phyloP scores from a whole-genome alignment of 2,329 filamentous ascomycete species.

The Cordyceps farinosa region DNA sequence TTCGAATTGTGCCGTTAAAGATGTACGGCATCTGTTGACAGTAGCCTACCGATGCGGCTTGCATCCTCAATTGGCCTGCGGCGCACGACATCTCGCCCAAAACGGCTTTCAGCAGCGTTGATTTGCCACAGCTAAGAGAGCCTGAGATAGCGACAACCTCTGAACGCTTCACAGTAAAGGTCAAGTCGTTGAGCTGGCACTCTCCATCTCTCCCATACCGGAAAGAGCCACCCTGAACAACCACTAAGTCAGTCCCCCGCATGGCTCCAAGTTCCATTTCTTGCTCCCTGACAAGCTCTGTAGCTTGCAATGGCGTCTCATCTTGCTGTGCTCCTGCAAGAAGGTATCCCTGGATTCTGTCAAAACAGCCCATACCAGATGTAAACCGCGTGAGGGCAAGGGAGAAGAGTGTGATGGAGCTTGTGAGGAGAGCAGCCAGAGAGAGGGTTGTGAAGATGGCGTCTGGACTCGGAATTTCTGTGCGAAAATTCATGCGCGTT shows the following conservation, averaged over 20 bases:
- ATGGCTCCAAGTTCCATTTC: not conserved
- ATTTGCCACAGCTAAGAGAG: constrained; percentile 2
- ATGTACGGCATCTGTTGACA: constrained; percentile 10
- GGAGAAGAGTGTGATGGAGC: not conserved
- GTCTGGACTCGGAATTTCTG: constrained; percentile 1
- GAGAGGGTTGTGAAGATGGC: constrained; percentile 7
- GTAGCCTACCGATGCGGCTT: constrained; percentile 6
- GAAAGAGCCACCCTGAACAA: not conserved
- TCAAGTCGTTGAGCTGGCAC: constrained; percentile 10
- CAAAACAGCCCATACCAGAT: constrained; percentile 7
- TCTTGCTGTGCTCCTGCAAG: not conserved
- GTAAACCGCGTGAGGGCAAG: not conserved
- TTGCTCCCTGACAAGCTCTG: not conserved
- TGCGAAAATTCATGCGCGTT: constrained; percentile 7
- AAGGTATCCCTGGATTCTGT: constrained; percentile 6
- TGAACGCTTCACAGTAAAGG: not conserved
- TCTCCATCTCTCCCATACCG: not conserved
- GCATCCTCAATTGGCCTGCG: not conserved
- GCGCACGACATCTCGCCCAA: not conserved
- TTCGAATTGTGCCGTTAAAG: constrained; percentile 7
- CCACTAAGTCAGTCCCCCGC: not conserved
- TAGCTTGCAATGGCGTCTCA: not conserved
- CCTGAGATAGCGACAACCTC: constrained; percentile 5
- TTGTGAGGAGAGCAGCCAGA: not conserved
- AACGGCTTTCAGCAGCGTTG: constrained; percentile 8